Percentiles rank a stretch among this genome's conserved stretches.
These are phyloP conservation scores for Phytophthora podocarpi DNA, from an alignment of 352 stramenopile species.

Conservation along the genomic window DNA sequence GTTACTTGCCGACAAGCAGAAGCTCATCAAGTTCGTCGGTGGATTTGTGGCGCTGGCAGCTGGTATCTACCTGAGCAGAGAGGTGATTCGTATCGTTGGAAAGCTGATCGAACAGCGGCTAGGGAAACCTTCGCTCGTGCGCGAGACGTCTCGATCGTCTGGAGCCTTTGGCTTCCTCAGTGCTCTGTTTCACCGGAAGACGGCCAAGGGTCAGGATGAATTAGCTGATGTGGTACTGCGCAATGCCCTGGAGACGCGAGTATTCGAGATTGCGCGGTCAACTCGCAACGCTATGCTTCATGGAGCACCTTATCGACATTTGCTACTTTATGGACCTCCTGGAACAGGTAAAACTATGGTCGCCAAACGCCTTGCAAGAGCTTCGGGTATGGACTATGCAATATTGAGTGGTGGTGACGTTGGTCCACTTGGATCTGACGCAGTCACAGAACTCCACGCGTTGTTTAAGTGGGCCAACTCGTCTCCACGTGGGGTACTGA, in stretches of 20 bases:
- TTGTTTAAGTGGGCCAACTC: constrained; percentile 85
- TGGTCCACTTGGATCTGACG: constrained; percentile 72
- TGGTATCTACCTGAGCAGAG: constrained; percentile 68
- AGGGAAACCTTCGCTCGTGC: constrained; percentile 73
- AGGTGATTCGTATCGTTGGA: constrained; percentile 59
- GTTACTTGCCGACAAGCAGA: constrained; percentile 63
- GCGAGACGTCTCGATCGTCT: constrained; percentile 63
- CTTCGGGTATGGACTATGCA: constrained; percentile 80
- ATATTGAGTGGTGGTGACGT: constrained; percentile 89
- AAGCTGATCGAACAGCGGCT: constrained; percentile 69
- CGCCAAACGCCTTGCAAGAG: constrained; percentile 73
- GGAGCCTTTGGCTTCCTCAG: constrained; percentile 53
- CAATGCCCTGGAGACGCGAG: constrained; percentile 56
- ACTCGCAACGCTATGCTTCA: constrained; percentile 67
- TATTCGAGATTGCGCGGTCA: constrained; percentile 66
- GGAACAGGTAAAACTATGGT: constrained; percentile 90
- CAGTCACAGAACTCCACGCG: constrained; percentile 81
- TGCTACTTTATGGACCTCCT: constrained; percentile 85
- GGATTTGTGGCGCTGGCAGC: constrained; percentile 60
- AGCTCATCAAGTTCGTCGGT: constrained; percentile 63
- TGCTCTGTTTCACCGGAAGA: constrained; percentile 27
- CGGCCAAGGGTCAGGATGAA: constrained; percentile 39
- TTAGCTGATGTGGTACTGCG: constrained; percentile 68
- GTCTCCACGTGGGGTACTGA: constrained; percentile 73
- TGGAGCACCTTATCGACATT: constrained; percentile 75